Evolutionary conservation across 257 asterid species (phyloP), one percentile per base, ranked within the genome.

Genomic region (Jasminum sambac): DNA sequence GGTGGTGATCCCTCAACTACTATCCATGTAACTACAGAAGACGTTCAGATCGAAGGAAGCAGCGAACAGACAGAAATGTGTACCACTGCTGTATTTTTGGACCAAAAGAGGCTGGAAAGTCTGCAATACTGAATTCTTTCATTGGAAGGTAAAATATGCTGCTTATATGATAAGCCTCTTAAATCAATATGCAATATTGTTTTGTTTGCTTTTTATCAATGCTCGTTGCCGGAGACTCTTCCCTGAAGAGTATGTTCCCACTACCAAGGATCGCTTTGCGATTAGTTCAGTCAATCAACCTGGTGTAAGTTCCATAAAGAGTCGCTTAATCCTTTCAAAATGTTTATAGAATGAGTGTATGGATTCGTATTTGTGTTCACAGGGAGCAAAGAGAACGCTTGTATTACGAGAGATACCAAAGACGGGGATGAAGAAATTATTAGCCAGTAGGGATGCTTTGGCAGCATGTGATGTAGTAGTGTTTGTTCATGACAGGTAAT

Each of bases 401-500:
- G 90, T 93, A 19, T 76, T 93, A 79, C 86, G 89, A 66, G 98
- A 93, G 89, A 86, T 90, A 78, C 91, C 91, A 3, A 95, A 87
- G 82, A 91, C 81, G 55, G 85, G 86, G 71, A 95, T 93, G 63
- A 82, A 86, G 48, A 83, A 75, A 67, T 81, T 90, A 19, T 80
- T 93, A 41, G 82, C 92, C n/a, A 83, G 68, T 64, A 89, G 71
- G 86, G 96, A 93, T 80, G 92, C 96, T 72, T 83, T 93, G 84
- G 95, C 97, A 42, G 80, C 89, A 62, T 93, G 98, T 74, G 98
- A 93, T 74, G 83, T 93, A 39, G 98, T 96, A 37, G 72, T 90
- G 78, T 93, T 93, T 85, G 95, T 90, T 68, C 98, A 93, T 76
- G 97, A 93, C 88, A 93, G 98, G 98, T 90, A 78, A 66, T 74